Conservation (phyloP, 495 filamentous ascomycete species). For the Annulohypoxylon bovei region DNA sequence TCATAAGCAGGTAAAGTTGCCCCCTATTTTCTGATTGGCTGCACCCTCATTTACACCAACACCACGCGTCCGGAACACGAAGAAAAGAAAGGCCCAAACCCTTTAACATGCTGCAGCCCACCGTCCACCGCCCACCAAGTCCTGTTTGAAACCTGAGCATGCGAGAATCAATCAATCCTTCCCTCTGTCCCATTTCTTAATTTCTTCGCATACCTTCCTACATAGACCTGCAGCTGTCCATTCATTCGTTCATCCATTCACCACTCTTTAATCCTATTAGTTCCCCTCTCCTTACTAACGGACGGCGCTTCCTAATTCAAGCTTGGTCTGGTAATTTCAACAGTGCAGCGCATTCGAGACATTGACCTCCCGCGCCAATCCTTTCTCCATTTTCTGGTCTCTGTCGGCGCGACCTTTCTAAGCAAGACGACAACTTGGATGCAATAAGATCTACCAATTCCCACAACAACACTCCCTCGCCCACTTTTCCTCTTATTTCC, state of each 20-base stretch:
- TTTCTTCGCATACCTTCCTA: constrained; percentile 35
- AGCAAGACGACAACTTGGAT: constrained; percentile 27
- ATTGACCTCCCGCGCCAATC: constrained; percentile 41
- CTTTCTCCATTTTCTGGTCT: constrained; percentile 32
- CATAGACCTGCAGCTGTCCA: constrained; percentile 32
- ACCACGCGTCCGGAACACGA: constrained; percentile 44
- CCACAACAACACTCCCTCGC: constrained; percentile 36
- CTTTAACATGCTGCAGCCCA: not conserved
- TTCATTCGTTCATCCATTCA: constrained; percentile 29
- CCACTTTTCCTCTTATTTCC: constrained; percentile 45
- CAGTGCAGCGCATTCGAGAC: constrained; percentile 43
- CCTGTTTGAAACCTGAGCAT: constrained; percentile 47
- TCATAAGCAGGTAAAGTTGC: constrained; percentile 15
- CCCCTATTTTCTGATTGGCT: constrained; percentile 36
- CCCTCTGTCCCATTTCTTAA: constrained; percentile 24
- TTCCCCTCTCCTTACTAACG: constrained; percentile 27
- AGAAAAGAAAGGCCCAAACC: not conserved
- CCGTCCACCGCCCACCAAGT: constrained; percentile 32
- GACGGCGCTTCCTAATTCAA: constrained; percentile 46
- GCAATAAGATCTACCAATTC: constrained; percentile 49
- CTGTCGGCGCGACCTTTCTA: constrained; percentile 41
- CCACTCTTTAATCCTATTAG: constrained; percentile 21
- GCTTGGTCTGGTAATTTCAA: constrained; percentile 36
- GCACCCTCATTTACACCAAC: constrained; percentile 38
- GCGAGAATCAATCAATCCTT: constrained; percentile 44